A percentile compares a stretch with the other conserved stretches of the same genome.
phyloP scores from a whole-genome alignment of 129 eudicot genomes.

The Chrysanthemum makinoi region DNA sequence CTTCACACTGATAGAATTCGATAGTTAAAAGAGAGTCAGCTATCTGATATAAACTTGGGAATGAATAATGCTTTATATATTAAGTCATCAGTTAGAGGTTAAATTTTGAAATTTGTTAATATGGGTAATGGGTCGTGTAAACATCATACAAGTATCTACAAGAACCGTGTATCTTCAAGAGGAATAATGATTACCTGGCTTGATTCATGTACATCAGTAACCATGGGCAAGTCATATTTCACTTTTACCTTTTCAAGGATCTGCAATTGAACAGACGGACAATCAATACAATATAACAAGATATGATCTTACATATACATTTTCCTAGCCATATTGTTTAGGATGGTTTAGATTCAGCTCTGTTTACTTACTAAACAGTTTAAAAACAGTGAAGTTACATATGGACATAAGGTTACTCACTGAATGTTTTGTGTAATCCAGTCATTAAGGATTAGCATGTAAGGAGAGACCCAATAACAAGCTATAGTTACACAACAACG shows the following conservation, averaged over 20 bases:
- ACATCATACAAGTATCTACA: neutral
- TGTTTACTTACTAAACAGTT: too few relatives aligned
- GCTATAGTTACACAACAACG: too few relatives aligned
- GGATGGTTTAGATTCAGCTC: neutral
- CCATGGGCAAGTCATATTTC: constrained; percentile 82
- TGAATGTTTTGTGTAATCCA: too few relatives aligned
- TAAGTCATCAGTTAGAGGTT: too few relatives aligned
- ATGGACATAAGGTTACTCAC: too few relatives aligned
- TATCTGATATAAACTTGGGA: neutral
- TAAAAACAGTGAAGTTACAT: too few relatives aligned
- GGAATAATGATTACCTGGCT: constrained; percentile 49
- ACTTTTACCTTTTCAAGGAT: constrained; percentile 90
- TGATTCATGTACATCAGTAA: constrained; percentile 89
- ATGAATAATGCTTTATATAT: too few relatives aligned
- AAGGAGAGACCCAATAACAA: too few relatives aligned
- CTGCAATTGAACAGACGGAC: neutral
- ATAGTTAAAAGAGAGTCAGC: constrained; percentile 4
- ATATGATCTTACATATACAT: constrained; percentile 14
- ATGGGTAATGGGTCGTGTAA: neutral
- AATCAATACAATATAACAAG: too few relatives aligned
- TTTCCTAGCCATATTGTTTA: constrained; percentile 4
- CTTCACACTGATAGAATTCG: constrained; percentile 69
- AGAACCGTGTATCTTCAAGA: neutral
- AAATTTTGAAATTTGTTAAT: too few relatives aligned
- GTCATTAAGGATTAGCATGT: too few relatives aligned